Base-by-base conservation (phyloP, 169 alveolate species). In the Eimeria mitis region DNA sequence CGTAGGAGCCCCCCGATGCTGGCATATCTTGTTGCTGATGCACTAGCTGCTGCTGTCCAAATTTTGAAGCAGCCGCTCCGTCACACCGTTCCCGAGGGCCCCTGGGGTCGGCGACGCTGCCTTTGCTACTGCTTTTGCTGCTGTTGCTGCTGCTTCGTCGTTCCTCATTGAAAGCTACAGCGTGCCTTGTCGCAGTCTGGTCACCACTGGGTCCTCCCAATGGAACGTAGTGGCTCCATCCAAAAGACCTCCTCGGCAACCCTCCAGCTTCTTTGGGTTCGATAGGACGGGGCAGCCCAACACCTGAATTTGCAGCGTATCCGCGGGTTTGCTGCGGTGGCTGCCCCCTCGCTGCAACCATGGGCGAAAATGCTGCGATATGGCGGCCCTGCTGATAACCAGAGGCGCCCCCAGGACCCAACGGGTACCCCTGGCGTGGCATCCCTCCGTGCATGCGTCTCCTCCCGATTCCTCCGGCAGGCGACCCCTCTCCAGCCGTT, bases 101-200 rank as follows among this genome's bases (percentile, higher is more conserved):
- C 40, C 76, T 71, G 13, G 76, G 25, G 49, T 63, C 79, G 63
- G 63, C 42, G 56, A n/a, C 71, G 65, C 92, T 85, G 81, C 79
- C 40, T 31, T 52, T 52, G 81, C 78, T 85, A 81, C 81, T 85
- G 92, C 79, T 85, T 79, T 56, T 85, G 92, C 81, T 56, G 92
- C 79, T 85, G 63, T 76, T 76, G 65, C 87, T 76, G 44, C 87
- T 76, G 65, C 87, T 47, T 25, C 87, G 19, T 52, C 92, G 76
- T 16, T 85, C 49, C 65, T 56, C 63, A 42, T 56, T n/a, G 13
- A 71, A 49, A 31, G 34, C 92, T 42, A 71, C 54, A 40, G 59
- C 79, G 37, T 59, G 92, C 81, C 92, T 85, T n/a, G 81, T 4
- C n/a, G 89, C 89, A 34, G 61, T 54, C 25, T 16, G 73, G 49